Conservation (phyloP, 106 monocot genomes). For the Dendrobium officinale region DNA sequence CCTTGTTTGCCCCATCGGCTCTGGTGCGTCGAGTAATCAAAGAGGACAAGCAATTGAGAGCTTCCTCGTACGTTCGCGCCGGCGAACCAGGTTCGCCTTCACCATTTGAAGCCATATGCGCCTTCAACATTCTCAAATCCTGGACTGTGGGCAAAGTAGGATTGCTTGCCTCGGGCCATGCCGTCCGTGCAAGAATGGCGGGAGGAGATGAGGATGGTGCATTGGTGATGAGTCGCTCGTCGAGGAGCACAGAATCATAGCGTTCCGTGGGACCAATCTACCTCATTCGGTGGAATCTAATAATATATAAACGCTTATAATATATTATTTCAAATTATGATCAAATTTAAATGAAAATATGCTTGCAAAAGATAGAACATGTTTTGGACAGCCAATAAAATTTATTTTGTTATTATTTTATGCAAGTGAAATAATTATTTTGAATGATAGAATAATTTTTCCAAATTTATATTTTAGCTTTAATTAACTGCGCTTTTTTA, state of each 20-base stretch:
- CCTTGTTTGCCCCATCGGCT: slow-evolving; percentile 50
- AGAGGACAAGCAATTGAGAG: slow-evolving; percentile 54
- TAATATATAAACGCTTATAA: no score
- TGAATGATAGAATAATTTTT: no score
- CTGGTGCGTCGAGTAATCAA: slow-evolving; percentile 61
- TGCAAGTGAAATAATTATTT: no score
- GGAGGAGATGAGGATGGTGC: not conserved
- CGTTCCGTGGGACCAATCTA: not conserved
- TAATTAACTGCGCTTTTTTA: no score
- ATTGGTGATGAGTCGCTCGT: not conserved
- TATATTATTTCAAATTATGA: no score
- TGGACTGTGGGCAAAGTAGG: not conserved
- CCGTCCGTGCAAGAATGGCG: not conserved
- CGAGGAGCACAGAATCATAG: not conserved
- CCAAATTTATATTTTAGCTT: no score
- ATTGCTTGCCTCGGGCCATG: not conserved
- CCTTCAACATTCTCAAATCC: no score
- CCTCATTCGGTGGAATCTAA: not conserved
- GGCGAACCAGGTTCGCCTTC: not conserved
- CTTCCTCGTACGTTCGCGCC: slow-evolving; percentile 50
- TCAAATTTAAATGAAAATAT: no score
- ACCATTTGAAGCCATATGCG: not conserved
- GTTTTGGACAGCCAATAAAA: no score
- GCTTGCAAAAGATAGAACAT: no score
- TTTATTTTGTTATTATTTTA: no score